Evolutionary conservation across 2,329 filamentous ascomycete genomes (phyloP).

Genomic region (Orbilia quercus): DNA sequence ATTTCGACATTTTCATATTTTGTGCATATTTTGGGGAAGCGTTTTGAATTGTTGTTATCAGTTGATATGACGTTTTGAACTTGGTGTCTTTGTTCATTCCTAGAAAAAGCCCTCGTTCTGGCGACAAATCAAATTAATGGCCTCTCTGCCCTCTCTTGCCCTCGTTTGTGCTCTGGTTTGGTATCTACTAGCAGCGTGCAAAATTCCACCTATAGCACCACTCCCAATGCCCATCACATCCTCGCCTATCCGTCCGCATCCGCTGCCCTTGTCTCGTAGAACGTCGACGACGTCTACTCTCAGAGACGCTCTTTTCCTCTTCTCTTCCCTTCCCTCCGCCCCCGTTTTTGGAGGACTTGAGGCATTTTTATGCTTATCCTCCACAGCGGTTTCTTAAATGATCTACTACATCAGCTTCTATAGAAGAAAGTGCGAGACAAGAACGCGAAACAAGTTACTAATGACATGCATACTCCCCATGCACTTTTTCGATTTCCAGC

Average conservation of each 20-base stretch:
- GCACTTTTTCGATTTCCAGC: slow-evolving; percentile 57
- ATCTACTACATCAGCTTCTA: slow-evolving; percentile 6
- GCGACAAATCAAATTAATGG: slow-evolving; percentile 48
- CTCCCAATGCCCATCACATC: slow-evolving; percentile 61
- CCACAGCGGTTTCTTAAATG: background rate
- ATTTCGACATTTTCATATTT: background rate
- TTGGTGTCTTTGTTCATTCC: background rate
- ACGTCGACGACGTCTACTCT: slow-evolving; percentile 16
- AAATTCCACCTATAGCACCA: slow-evolving; percentile 28
- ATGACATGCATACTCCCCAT: slow-evolving; percentile 43
- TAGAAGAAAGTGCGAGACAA: background rate
- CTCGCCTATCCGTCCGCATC: slow-evolving; percentile 15
- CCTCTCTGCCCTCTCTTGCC: slow-evolving; percentile 50
- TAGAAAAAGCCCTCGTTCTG: slow-evolving; percentile 42
- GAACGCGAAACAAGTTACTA: slow-evolving; percentile 18
- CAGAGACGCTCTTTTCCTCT: slow-evolving; percentile 16
- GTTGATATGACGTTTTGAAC: background rate
- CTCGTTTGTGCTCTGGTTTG: slow-evolving; percentile 48
- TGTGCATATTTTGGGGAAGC: background rate
- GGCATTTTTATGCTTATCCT: slow-evolving; percentile 18
- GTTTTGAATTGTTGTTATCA: background rate
- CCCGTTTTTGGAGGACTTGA: background rate
- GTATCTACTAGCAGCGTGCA: slow-evolving; percentile 8
- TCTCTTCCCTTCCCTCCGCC: background rate
- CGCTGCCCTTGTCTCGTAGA: slow-evolving; percentile 20